A percentile compares a stretch with the other conserved stretches of the same genome.
These are phyloP conservation scores for Linum tenue DNA, from an alignment of 345 rosid species.

Conservation along the genomic window DNA sequence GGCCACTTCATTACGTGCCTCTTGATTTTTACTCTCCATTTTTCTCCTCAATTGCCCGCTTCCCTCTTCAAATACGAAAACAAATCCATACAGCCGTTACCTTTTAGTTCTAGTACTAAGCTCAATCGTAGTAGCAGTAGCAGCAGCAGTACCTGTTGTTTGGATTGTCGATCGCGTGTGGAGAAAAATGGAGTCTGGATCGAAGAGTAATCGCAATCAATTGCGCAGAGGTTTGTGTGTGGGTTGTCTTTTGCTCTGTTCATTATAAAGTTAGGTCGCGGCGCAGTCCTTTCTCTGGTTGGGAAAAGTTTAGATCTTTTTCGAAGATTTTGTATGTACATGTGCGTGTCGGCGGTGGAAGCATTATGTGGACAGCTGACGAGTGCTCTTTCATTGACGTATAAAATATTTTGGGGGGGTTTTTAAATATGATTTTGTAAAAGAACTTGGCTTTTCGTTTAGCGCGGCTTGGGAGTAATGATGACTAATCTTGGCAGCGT, in stretches of 20 bases:
- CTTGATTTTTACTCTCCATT: slow-evolving; percentile 68
- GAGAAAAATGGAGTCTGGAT: slow-evolving; percentile 53
- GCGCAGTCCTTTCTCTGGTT: background rate
- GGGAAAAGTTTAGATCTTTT: background rate
- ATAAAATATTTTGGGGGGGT: background rate
- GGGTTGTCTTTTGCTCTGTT: background rate
- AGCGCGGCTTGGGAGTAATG: background rate
- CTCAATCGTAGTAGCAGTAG: background rate
- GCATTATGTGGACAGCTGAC: background rate
- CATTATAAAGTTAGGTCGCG: background rate
- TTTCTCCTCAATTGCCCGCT: slow-evolving; percentile 61
- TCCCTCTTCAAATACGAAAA: slow-evolving; percentile 41
- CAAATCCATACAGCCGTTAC: slow-evolving; percentile 42
- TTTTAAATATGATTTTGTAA: background rate
- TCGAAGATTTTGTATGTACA: background rate
- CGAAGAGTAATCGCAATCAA: slow-evolving; percentile 61
- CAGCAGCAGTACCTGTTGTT: background rate
- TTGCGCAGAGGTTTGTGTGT: slow-evolving; percentile 46
- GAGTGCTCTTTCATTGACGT: background rate
- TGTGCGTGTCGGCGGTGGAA: slow-evolving; percentile 1
- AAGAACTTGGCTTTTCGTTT: background rate
- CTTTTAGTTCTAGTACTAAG: background rate
- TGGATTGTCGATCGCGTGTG: slow-evolving; percentile 10
- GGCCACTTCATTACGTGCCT: slow-evolving; percentile 75
- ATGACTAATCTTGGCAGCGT: background rate